Evolutionary conservation across 2,329 filamentous ascomycete genomes (phyloP), one percentile per base, ranked within the genome.

Genomic region (Scedosporium boydii): DNA sequence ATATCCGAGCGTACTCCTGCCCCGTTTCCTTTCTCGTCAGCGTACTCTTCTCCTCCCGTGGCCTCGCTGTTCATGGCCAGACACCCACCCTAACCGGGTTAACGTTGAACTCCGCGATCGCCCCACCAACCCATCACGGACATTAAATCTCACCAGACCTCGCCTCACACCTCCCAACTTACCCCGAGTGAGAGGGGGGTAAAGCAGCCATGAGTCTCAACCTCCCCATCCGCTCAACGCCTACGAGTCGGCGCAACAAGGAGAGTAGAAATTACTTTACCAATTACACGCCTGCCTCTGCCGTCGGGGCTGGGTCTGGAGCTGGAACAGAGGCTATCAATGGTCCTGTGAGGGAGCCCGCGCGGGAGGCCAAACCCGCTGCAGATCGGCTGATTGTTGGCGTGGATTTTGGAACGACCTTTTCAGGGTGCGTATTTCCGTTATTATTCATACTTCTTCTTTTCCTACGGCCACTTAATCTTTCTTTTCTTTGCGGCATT

Each of bases 341-440:
- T 70, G 83, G 83, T 3, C 83, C 84, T 14, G 77, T 85, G 29
- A 78, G 83, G 64, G 84, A 86, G 67, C 79, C 81, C 27, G 75
- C 77, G 27, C 74, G 79, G 68, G 82, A 85, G 67, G 76, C 80
- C 63, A 73, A 78, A 34, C 76, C 80, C 10, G 71, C 80, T 57
- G 80, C 76, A 66, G 88, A 91, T 70, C 80, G 87, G 62, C 75
- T 91, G 67, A 89, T 92, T 67, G 88, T 93, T 41, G 90, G 89
- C 6, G 85, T 93, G 6, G 90, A 93, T 72, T 93, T 93, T 76
- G 90, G 90, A 14, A 93, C 90, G n/a, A 93, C 89, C 1, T 93
- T 90, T 70, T 90, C 87, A 53, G 89, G 88, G 85, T 88, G 75
- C 77, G 83, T 79, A 61, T 42, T 7, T 18, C 44, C 41, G 62